phyloP scores from a whole-genome alignment of 139 green algal genomes.

The Micractinium sp. region DNA sequence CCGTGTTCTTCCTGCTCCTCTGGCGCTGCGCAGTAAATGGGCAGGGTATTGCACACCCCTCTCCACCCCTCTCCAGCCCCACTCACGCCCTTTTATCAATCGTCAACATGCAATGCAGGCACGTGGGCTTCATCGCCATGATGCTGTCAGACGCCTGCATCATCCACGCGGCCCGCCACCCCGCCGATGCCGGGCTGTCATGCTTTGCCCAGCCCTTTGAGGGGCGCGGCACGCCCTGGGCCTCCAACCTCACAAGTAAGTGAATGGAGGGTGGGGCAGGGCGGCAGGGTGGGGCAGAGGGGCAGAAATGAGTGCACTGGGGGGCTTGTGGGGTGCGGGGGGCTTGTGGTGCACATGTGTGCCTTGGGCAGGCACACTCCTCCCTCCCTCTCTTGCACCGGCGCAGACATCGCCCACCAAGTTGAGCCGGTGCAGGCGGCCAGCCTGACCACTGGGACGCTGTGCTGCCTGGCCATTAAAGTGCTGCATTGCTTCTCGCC shows the following conservation, averaged over 20 bases:
- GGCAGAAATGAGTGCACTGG: background rate
- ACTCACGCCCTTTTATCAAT: background rate
- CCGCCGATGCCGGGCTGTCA: constrained; percentile 71
- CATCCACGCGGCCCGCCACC: constrained; percentile 71
- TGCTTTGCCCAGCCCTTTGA: constrained; percentile 83
- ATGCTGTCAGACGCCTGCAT: constrained; percentile 73
- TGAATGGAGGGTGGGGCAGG: background rate
- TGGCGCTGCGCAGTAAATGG: too few species aligned
- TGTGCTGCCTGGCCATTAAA: constrained; percentile 53
- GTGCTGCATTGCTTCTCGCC: constrained; percentile 40
- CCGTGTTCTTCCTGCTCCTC: too few species aligned
- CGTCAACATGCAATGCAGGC: background rate
- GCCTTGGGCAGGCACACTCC: too few species aligned
- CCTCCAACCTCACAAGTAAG: constrained; percentile 57
- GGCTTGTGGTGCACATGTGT: too few species aligned
- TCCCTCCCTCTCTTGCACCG: background rate
- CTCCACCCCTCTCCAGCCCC: background rate
- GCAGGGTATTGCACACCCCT: too few species aligned
- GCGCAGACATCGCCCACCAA: constrained; percentile 50
- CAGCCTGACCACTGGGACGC: constrained; percentile 58
- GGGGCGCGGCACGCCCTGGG: constrained; percentile 64
- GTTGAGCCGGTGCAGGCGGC: constrained; percentile 41
- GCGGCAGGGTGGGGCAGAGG: background rate
- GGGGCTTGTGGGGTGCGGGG: too few species aligned
- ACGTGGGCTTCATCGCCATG: constrained; percentile 74